Conservation (phyloP, 441 rosid genomes). For the Mallotus japonicus region DNA sequence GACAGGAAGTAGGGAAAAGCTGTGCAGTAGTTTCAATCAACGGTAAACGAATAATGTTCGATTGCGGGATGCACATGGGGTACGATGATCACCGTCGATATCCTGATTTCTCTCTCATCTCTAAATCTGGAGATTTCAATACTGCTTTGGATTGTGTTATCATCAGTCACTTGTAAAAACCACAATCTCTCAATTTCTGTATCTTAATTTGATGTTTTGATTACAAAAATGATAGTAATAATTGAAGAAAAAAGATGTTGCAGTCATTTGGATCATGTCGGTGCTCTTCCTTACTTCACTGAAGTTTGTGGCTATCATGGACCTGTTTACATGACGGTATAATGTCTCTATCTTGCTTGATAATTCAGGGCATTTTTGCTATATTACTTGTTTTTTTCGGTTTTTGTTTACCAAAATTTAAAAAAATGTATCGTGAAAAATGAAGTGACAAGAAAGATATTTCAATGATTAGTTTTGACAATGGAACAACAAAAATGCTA, state of each 20-base stretch:
- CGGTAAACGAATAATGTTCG: slow-evolving; percentile 87
- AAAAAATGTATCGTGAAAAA: no score
- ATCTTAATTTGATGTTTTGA: neutral
- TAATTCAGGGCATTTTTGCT: slow-evolving; percentile 27
- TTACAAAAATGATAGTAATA: no score
- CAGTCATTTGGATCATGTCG: slow-evolving; percentile 95
- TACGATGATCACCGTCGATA: slow-evolving; percentile 71
- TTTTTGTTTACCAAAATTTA: no score
- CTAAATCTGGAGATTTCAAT: slow-evolving; percentile 56
- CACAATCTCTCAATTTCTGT: neutral
- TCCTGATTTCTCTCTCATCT: slow-evolving; percentile 79
- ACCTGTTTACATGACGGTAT: slow-evolving; percentile 90
- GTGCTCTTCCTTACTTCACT: slow-evolving; percentile 96
- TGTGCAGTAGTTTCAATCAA: slow-evolving; percentile 82
- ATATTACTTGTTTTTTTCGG: neutral
- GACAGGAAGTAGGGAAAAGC: slow-evolving; percentile 97
- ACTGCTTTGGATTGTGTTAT: slow-evolving; percentile 59
- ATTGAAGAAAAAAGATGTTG: neutral
- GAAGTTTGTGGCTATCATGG: slow-evolving; percentile 88
- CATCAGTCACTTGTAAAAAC: slow-evolving; percentile 78
- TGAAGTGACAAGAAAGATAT: no score
- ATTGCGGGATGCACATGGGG: slow-evolving; percentile 99
- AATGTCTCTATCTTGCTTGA: slow-evolving; percentile 40
- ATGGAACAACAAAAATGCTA: neutral
- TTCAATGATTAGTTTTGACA: neutral